These are phyloP conservation scores for Dissophora globulifera DNA, from an alignment of 192 early-diverging fungal genomes.

Conservation along the genomic window DNA sequence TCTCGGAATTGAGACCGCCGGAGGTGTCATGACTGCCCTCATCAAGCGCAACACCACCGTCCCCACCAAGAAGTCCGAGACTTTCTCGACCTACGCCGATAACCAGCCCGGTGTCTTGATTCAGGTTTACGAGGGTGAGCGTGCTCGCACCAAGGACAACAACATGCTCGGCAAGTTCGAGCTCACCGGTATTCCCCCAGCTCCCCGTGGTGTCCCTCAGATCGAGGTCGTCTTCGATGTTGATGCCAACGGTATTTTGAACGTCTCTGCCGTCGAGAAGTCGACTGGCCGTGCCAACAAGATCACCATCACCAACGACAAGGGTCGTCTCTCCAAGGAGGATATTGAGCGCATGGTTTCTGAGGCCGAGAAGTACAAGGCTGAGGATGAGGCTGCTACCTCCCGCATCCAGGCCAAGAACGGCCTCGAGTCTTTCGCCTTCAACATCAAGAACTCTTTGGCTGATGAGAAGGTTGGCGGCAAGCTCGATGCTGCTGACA, in stretches of 20 bases:
- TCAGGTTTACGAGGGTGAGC: constrained; percentile 98
- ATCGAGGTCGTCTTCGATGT: constrained; percentile 98
- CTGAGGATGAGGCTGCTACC: constrained; percentile 95
- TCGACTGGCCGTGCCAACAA: constrained; percentile 94
- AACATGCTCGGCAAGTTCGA: constrained; percentile 99
- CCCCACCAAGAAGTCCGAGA: constrained; percentile 98
- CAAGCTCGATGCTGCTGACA: constrained; percentile 88
- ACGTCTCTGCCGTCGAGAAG: constrained; percentile 95
- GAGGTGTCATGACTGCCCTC: constrained; percentile 98
- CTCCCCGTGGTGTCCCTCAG: constrained; percentile 97
- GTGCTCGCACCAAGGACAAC: constrained; percentile 97
- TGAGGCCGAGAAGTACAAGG: constrained; percentile 75
- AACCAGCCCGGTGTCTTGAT: constrained; percentile 99
- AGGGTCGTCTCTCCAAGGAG: constrained; percentile 97
- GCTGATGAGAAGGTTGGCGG: constrained; percentile 82
- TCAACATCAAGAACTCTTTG: constrained; percentile 93
- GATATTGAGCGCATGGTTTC: constrained; percentile 95
- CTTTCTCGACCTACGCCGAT: constrained; percentile 98
- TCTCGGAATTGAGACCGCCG: constrained; percentile 99
- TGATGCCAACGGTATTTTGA: constrained; percentile 97
- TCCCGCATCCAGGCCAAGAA: constrained; percentile 92
- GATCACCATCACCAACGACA: constrained; percentile 99
- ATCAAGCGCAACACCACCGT: constrained; percentile 99
- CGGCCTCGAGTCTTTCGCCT: constrained; percentile 96
- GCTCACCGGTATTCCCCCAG: constrained; percentile 95